Conservation (phyloP, 768 basidiomycete genomes). For the Rhodotorula diobovata region DNA sequence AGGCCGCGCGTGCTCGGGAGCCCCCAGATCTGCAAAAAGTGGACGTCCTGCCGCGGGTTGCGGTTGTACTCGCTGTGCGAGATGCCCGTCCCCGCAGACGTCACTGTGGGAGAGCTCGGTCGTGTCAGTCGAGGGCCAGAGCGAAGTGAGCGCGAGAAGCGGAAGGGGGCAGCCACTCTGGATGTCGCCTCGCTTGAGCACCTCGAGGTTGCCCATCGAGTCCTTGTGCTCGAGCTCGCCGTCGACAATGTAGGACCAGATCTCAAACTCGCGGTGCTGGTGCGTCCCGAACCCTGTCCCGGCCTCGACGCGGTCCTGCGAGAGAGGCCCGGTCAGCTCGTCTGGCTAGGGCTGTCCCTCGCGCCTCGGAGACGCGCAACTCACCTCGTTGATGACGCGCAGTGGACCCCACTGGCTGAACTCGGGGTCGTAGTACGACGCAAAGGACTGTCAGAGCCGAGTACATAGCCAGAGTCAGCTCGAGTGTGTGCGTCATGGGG, state of each 20-base stretch:
- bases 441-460: constrained; percentile 39
- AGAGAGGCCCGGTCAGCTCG: constrained; percentile 1
- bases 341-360: background rate
- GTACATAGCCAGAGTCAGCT: constrained; percentile 45
- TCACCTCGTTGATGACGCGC: constrained; percentile 76
- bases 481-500: constrained; percentile 20
- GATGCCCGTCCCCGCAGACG: constrained; percentile 87
- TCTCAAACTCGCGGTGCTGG: constrained; percentile 65
- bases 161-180: constrained; percentile 59
- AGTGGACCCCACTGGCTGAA: constrained; percentile 65
- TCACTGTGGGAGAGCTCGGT: constrained; percentile 4
- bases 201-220: constrained; percentile 84
- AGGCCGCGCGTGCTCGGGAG: constrained; percentile 55
- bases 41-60: constrained; percentile 42
- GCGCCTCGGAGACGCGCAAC: background rate
- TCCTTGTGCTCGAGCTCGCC: constrained; percentile 83
- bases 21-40: constrained; percentile 63
- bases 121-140: background rate
- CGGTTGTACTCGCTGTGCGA: constrained; percentile 71
- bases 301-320: constrained; percentile 65
- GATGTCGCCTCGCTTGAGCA: constrained; percentile 79
- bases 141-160: too few relatives aligned
- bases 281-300: constrained; percentile 72
- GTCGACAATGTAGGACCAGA: constrained; percentile 78
- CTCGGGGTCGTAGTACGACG: constrained; percentile 59